These are phyloP conservation scores for Triadica sebifera DNA, from an alignment of 345 rosid species.

Conservation along the genomic window DNA sequence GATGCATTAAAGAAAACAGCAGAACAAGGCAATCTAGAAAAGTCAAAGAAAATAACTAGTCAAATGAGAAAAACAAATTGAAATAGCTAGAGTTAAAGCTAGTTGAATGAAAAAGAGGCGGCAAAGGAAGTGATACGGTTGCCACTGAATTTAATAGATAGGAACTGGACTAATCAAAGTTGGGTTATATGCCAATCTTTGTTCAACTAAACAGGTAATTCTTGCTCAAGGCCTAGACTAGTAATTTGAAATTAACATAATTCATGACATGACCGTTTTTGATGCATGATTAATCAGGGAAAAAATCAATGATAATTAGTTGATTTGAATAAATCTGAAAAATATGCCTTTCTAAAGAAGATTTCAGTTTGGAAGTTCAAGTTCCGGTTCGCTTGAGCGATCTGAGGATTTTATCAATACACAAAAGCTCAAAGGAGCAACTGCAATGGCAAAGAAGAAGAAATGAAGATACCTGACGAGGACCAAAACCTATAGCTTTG, in stretches of 20 bases:
- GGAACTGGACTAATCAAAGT: not conserved
- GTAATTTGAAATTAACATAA: not conserved
- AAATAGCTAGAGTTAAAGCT: too few species aligned
- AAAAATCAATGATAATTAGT: not conserved
- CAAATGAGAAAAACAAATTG: too few species aligned
- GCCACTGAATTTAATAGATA: not conserved
- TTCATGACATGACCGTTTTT: not conserved
- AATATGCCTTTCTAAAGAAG: too few species aligned
- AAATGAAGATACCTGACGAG: constrained; percentile 68
- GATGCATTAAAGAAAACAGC: too few species aligned
- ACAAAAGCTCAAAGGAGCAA: not conserved
- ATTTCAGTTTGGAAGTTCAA: not conserved
- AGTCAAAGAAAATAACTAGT: too few species aligned
- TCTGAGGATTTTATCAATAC: not conserved
- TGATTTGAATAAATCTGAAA: not conserved
- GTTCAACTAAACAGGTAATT: not conserved
- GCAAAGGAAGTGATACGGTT: too few species aligned
- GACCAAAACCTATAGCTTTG: constrained; percentile 74
- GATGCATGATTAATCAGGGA: too few species aligned
- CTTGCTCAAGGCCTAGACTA: not conserved
- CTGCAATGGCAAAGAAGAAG: not conserved
- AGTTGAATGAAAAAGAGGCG: too few species aligned
- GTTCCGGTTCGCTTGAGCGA: not conserved
- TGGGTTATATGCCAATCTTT: not conserved
- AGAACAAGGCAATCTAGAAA: not conserved